These are phyloP conservation scores for Neurospora africana DNA, from an alignment of 495 filamentous ascomycete species.

Conservation along the genomic window DNA sequence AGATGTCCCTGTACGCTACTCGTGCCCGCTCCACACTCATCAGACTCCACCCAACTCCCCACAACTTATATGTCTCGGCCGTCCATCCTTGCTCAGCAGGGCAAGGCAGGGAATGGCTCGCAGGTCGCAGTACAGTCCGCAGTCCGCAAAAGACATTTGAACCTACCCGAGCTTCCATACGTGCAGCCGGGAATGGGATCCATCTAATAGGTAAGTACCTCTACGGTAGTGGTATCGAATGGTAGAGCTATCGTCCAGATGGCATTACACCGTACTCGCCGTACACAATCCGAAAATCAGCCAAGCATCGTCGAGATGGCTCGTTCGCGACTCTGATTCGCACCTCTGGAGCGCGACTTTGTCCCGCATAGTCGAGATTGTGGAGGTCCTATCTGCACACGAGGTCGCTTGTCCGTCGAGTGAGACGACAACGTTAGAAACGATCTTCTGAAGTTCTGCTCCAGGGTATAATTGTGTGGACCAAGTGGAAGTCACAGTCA, in stretches of 20 bases:
- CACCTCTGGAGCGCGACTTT: background rate
- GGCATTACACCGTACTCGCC: background rate
- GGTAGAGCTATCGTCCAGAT: background rate
- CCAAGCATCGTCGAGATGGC: slow-evolving; percentile 12
- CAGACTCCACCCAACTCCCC: background rate
- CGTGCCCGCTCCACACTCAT: background rate
- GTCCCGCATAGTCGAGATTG: background rate
- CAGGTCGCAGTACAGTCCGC: background rate
- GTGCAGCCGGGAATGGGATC: background rate
- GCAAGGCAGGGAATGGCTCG: background rate
- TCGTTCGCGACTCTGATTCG: slow-evolving; percentile 14
- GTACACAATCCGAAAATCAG: background rate
- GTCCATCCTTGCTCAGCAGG: background rate
- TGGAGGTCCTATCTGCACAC: background rate
- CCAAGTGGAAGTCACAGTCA: background rate
- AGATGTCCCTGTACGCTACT: background rate
- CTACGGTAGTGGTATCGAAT: background rate
- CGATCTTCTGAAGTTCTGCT: background rate
- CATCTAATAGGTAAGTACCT: background rate
- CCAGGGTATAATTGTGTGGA: background rate
- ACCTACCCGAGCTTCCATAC: background rate
- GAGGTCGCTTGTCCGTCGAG: background rate
- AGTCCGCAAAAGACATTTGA: background rate
- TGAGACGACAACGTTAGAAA: background rate
- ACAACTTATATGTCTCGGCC: background rate